Evolutionary conservation across 1,284 basidiomycete species (phyloP).

Genomic region (Leucoagaricus sp.): DNA sequence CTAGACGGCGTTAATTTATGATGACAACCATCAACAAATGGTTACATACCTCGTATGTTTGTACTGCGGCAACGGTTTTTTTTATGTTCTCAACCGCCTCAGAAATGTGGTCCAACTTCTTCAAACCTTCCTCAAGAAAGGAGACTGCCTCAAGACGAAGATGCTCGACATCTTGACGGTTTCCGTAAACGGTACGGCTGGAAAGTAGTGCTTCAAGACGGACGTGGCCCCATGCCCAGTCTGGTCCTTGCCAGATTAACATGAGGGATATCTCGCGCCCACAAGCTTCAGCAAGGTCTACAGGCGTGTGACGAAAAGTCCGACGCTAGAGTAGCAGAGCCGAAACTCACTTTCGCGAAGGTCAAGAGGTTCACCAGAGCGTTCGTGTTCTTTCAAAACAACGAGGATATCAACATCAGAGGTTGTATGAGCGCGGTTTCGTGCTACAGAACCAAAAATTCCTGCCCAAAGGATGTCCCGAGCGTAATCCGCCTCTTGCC

Average conservation of each 20-base stretch:
- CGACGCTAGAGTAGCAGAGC: conserved; percentile 10
- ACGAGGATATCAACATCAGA: conserved; percentile 21
- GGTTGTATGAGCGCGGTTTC: conserved; percentile 15
- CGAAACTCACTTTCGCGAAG: conserved; percentile 16
- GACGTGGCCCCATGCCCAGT: conserved; percentile 20
- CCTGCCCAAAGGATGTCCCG: conserved; percentile 16
- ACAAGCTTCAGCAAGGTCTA: conserved; percentile 17
- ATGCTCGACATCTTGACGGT: conserved; percentile 17
- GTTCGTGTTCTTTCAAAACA: conserved; percentile 18
- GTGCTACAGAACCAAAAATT: conserved; percentile 19
- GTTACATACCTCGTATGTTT: neutral
- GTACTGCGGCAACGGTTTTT: neutral
- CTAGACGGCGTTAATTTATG: neutral
- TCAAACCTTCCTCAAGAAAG: conserved; percentile 4
- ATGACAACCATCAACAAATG: neutral
- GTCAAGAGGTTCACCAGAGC: conserved; percentile 12
- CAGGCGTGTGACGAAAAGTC: neutral
- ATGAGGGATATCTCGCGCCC: conserved; percentile 18
- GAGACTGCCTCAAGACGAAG: conserved; percentile 14
- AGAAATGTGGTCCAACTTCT: neutral
- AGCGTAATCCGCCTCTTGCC: conserved; percentile 11
- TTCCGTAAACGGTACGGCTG: conserved; percentile 17
- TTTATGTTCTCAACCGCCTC: neutral
- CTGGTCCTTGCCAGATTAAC: conserved; percentile 14
- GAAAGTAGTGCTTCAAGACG: conserved; percentile 20